phyloP scores from a whole-genome alignment of 371 early-diverging fungal species.

The Capniomyces stellatus region DNA sequence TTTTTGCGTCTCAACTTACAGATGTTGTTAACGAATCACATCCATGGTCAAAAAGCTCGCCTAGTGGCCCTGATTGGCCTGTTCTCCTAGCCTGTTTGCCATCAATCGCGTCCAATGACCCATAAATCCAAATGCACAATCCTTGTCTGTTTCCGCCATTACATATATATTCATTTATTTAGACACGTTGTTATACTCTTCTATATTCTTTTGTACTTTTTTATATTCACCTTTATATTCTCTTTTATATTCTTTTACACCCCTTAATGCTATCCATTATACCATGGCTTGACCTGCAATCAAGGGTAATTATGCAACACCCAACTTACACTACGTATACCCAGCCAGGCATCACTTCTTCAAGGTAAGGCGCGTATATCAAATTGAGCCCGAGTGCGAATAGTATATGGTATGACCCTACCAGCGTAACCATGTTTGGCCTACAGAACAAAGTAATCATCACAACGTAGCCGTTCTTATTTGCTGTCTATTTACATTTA shows the following conservation, averaged over 20 bases:
- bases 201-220: no score
- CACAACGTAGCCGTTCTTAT: no score
- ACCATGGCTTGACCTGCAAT: no score
- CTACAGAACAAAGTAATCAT: no score
- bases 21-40: conserved; percentile 83
- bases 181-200: no score
- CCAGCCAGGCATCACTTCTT: conserved; percentile 31
- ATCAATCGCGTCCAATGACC: conserved; percentile 33
- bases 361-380: conserved; percentile 31
- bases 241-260: no score
- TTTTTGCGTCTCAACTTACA: conserved; percentile 20
- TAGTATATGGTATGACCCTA: conserved; percentile 40
- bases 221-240: no score
- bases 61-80: conserved; percentile 60
- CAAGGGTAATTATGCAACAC: no score
- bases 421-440: conserved; percentile 58
- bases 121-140: conserved; percentile 26
- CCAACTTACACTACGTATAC: conserved; percentile 30
- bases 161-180: no score
- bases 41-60: conserved; percentile 88
- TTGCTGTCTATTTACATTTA: not conserved
- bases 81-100: conserved; percentile 68
- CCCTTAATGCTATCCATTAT: no score
- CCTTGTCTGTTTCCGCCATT: conserved; percentile 10
- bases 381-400: conserved; percentile 25